phyloP scores from a whole-genome alignment of 129 eudicot species.

The Gnaphalium uliginosum region DNA sequence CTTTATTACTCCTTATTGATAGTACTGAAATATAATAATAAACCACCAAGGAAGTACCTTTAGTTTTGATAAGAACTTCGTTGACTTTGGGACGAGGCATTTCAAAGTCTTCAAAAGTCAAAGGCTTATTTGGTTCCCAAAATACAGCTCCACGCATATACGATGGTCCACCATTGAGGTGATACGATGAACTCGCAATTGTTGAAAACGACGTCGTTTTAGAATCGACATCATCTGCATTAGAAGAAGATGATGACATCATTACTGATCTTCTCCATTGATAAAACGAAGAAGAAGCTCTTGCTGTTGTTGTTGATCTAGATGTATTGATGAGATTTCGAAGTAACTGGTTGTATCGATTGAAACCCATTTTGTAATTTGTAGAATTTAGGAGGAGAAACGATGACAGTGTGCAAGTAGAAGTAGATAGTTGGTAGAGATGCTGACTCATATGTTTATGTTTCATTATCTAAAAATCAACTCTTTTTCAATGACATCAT shows the following conservation, averaged over 20 bases:
- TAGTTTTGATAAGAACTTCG: conserved; percentile 90
- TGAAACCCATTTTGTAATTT: conserved; percentile 28
- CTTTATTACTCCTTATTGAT: background rate
- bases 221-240: background rate
- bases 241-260: conserved; percentile 17
- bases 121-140: conserved; percentile 79
- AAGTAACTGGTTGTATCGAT: conserved; percentile 27
- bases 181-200: conserved; percentile 49
- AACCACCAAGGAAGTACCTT: conserved; percentile 45
- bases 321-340: conserved; percentile 20
- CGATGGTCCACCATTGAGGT: conserved; percentile 62
- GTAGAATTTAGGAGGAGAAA: background rate
- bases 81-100: conserved; percentile 97
- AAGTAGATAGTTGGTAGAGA: conserved; percentile 11
- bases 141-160: conserved; percentile 93
- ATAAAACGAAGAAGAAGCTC: conserved; percentile 17
- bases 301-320: conserved; percentile 16
- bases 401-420: background rate
- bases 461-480: background rate
- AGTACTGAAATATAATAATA: background rate
- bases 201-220: conserved; percentile 28
- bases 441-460: conserved; percentile 11
- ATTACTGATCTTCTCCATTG: conserved; percentile 26
- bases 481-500: conserved; percentile 6
- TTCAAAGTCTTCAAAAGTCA: conserved; percentile 82